Evolutionary conservation across 208 protist genomes (phyloP).

Genomic region (Trypanosoma boissoni): DNA sequence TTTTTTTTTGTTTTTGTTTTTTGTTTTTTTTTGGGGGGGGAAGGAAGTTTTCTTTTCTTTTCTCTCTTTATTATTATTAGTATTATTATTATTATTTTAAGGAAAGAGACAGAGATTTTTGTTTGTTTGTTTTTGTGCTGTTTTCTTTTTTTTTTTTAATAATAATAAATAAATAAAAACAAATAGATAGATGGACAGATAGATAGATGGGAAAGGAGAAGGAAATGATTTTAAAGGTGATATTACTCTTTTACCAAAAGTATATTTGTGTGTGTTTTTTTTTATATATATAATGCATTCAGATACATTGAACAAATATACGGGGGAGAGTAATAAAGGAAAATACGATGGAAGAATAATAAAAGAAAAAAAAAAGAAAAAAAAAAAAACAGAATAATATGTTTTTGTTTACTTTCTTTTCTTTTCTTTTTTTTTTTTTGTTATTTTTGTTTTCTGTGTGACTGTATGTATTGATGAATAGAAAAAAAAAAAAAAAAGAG

Average conservation of each 20-base stretch:
- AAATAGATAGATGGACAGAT: not conserved
- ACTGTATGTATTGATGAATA: not conserved
- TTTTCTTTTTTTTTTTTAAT: not conserved
- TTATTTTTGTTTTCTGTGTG: not conserved
- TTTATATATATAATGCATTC: not conserved
- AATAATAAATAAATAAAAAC: not conserved
- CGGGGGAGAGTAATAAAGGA: not conserved
- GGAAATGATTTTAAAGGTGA: no score
- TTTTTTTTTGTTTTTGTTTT: no score
- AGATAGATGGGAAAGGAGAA: not conserved
- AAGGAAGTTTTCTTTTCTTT: no score
- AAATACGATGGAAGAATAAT: not conserved
- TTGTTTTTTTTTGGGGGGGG: not conserved
- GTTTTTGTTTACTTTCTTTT: not conserved
- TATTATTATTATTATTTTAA: no score
- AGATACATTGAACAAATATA: not conserved
- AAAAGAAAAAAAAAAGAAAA: conserved; percentile 11
- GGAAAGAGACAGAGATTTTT: not conserved
- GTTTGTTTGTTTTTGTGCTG: conserved; percentile 13
- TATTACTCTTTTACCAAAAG: not conserved
- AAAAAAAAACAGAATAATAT: not conserved
- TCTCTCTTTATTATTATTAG: not conserved
- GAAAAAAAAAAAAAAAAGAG: not conserved
- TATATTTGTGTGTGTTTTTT: not conserved
- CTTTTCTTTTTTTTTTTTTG: not conserved